Conservation (phyloP, 768 basidiomycete species). For the Brasilioporus rufonigricans region DNA sequence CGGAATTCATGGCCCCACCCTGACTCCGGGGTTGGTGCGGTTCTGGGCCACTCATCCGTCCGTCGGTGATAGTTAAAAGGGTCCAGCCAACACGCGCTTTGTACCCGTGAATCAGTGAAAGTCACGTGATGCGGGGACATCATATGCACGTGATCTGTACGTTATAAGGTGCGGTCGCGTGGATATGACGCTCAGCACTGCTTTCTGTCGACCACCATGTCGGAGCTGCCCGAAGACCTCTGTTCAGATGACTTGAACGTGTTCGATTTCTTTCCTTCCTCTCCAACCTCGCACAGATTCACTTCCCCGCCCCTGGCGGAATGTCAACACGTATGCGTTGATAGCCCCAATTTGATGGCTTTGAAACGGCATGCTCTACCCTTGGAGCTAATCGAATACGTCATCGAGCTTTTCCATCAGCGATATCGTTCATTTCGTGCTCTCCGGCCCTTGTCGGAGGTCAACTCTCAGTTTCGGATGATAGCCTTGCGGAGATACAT, state of each 20-base stretch:
- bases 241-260: conserved; percentile 16
- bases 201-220: conserved; percentile 17
- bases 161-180: neutral
- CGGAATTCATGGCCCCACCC: conserved; percentile 15
- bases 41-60: conserved; percentile 26
- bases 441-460: conserved; percentile 40
- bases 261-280: conserved; percentile 14
- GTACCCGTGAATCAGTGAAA: conserved; percentile 4
- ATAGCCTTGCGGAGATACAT: conserved; percentile 41
- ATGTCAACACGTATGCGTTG: neutral
- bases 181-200: neutral
- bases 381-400: conserved; percentile 31
- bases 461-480: conserved; percentile 41
- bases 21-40: conserved; percentile 14
- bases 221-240: neutral
- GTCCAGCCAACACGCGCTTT: conserved; percentile 1
- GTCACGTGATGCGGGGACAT: conserved; percentile 19
- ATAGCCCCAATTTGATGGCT: neutral
- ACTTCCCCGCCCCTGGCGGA: conserved; percentile 24
- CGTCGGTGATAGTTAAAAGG: conserved; percentile 16
- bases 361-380: conserved; percentile 24
- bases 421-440: conserved; percentile 28
- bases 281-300: conserved; percentile 17
- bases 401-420: conserved; percentile 24
- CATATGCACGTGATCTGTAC: conserved; percentile 16